Evolutionary conservation across 495 filamentous ascomycete species (phyloP), one percentile per base, ranked within the genome.

Genomic region (Aspergillus cristatus): DNA sequence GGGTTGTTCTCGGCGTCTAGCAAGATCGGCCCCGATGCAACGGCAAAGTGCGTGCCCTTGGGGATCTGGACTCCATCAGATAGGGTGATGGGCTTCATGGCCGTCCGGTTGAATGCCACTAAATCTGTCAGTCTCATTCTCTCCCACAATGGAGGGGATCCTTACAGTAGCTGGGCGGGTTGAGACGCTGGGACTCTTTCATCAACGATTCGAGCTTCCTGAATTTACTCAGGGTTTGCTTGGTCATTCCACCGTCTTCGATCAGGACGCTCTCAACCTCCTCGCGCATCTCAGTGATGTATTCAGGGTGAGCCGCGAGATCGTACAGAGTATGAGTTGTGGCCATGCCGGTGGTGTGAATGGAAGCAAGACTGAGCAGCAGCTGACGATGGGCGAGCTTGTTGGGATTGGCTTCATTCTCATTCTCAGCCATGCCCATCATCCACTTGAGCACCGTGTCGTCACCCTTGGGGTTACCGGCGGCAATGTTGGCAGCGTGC

Each of bases 31-130:
- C 6, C 24, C 24, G 24, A 26, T n/a, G n/a, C 24, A 6, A 30
- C 32, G 32, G 53, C 26, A 2, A 37, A 20, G 37, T n/a, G n/a
- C n/a, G 37, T 32, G 11, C 41, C 44, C 13, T 37, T 42, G 18
- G 53, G 53, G 11, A 56, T 35, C 3, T 25, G 10, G 8, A 34
- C 30, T 8, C 53, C 53, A 37, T 53, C 47, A 12, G 37, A 30
- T 7, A 53, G 47, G 14, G 29, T 47, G 31, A 55, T 42, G 10
- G 35, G 31, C 28, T 47, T 32, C 12, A 16, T 17, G 17, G 37
- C 40, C n/a, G 40, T 16, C 8, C 48, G 32, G 13, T 37, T 25
- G 32, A 46, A 28, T 26, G 43, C 32, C 8, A 39, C 42, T 45
- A 13, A 18, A 16, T 7, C 30, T 0, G 6, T 31, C 7, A n/a